These are phyloP conservation scores for Phytopythium chamaehyphon DNA, from an alignment of 352 stramenopile species.

Conservation along the genomic window DNA sequence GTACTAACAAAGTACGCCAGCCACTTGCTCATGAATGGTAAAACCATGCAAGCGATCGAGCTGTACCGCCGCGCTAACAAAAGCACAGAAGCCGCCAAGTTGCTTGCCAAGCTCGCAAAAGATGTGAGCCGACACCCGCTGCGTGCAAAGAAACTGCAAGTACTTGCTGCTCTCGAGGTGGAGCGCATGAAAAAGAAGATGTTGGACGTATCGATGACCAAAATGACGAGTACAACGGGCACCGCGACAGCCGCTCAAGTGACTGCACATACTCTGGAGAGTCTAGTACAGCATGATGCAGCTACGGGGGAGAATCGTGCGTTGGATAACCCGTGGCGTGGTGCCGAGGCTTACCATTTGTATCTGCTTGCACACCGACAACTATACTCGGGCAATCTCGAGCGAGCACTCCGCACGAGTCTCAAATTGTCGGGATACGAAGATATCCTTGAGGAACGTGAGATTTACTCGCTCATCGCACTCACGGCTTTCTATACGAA, in stretches of 20 bases:
- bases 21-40: slow-evolving; percentile 79
- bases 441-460: slow-evolving; percentile 87
- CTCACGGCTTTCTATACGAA: slow-evolving; percentile 90
- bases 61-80: slow-evolving; percentile 92
- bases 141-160: slow-evolving; percentile 92
- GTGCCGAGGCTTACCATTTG: slow-evolving; percentile 92
- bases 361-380: slow-evolving; percentile 92
- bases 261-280: slow-evolving; percentile 90
- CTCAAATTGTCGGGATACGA: slow-evolving; percentile 89
- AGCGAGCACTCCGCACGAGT: slow-evolving; percentile 80
- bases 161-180: slow-evolving; percentile 92
- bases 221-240: slow-evolving; percentile 7
- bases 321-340: slow-evolving; percentile 92
- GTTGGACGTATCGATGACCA: slow-evolving; percentile 72
- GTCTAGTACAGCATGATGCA: slow-evolving; percentile 85
- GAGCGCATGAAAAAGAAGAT: slow-evolving; percentile 91
- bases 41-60: slow-evolving; percentile 89
- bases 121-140: slow-evolving; percentile 82
- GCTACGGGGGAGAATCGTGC: slow-evolving; percentile 75
- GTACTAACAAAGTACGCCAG: slow-evolving; percentile 88
- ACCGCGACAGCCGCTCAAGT: slow-evolving; percentile 60
- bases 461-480: slow-evolving; percentile 93
- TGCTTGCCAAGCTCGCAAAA: slow-evolving; percentile 86
- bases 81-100: slow-evolving; percentile 88
- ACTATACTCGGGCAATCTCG: slow-evolving; percentile 82